Evolutionary conservation across 2,329 filamentous ascomycete genomes (phyloP).

Genomic region (Verticillium albo-atrum): DNA sequence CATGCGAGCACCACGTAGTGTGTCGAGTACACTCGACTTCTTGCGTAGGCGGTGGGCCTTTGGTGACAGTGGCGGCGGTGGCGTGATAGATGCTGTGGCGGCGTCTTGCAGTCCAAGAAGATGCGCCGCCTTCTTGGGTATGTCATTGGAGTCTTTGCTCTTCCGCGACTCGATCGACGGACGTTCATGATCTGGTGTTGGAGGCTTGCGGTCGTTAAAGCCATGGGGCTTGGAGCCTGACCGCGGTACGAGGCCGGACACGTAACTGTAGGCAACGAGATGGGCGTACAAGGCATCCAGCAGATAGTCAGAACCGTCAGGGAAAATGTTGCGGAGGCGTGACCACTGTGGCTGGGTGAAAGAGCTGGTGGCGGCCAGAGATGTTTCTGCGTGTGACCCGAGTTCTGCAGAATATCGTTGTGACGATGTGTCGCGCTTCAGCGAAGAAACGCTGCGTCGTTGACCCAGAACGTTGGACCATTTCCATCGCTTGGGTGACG

Average conservation of each 20-base stretch:
- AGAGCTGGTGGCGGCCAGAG: constrained; percentile 3
- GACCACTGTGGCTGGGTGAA: constrained; percentile 29
- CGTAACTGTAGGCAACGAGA: constrained; percentile 55
- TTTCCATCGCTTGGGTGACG: constrained; percentile 12
- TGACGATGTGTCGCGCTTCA: not conserved
- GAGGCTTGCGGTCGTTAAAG: not conserved
- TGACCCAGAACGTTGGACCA: constrained; percentile 9
- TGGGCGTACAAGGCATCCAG: constrained; percentile 58
- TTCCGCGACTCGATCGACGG: constrained; percentile 4
- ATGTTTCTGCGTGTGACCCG: constrained; percentile 5
- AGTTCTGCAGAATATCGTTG: constrained; percentile 3
- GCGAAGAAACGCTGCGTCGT: constrained; percentile 5
- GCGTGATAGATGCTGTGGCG: constrained; percentile 6
- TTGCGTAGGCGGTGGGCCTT: not conserved
- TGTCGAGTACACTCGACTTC: not conserved
- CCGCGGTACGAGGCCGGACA: constrained; percentile 27
- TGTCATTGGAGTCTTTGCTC: constrained; percentile 22
- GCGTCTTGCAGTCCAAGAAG: constrained; percentile 40
- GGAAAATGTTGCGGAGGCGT: constrained; percentile 48
- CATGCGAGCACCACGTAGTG: not conserved
- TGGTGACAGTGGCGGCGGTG: constrained; percentile 9
- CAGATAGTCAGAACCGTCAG: constrained; percentile 46
- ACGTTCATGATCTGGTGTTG: constrained; percentile 3
- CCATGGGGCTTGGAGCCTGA: not conserved
- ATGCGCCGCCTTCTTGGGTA: constrained; percentile 48